Evolutionary conservation across 2,329 filamentous ascomycete genomes (phyloP), one percentile per base, ranked within the genome.

Genomic region (Remersonia thermophila): DNA sequence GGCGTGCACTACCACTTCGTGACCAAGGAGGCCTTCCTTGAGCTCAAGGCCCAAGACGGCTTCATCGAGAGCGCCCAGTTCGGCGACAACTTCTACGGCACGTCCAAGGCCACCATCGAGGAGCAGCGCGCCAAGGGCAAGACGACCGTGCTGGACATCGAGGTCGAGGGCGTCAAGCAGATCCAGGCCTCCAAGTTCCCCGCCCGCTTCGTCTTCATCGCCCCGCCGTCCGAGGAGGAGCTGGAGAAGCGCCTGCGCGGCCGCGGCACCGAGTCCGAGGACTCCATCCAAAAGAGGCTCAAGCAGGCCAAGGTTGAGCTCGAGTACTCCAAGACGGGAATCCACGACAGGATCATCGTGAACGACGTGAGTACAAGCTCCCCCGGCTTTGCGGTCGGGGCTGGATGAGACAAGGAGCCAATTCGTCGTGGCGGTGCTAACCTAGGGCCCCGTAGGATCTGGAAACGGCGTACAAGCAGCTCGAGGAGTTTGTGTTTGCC

Each of bases 131-230:
- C 73, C 42, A 74, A 78, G 61, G 80, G 77, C 13, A 71, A 69
- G 51, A 74, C 86, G 29, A 89, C 87, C 43, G 77, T 95, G 32
- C 65, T 95, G 48, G 89, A 96, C 57, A 96, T 95, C 55, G 89
- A 95, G 69, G 94, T 95, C 84, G 86, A 94, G 73, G 87, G 87
- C 42, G 86, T 95, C 40, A 94, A 94, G 66, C 87, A 95, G 62
- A 83, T 95, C 52, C 85, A 86, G 59, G 71, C 72, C 43, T 82
- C 80, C 33, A 69, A 69, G 48, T 72, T 87, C 44, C 70, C 77
- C 38, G 83, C 85, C 7, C 76, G 83, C 37, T 94, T 84, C 62
- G 62, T 93, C 47, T 94, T 94, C 60, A 71, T 95, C 43, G 74
- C 81, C 26, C 87, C 87, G 10, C 89, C 87, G 0, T 80, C 73